These are phyloP conservation scores for Cryptococcus jaspeensis DNA, from an alignment of 1,284 basidiomycete genomes.

Conservation along the genomic window DNA sequence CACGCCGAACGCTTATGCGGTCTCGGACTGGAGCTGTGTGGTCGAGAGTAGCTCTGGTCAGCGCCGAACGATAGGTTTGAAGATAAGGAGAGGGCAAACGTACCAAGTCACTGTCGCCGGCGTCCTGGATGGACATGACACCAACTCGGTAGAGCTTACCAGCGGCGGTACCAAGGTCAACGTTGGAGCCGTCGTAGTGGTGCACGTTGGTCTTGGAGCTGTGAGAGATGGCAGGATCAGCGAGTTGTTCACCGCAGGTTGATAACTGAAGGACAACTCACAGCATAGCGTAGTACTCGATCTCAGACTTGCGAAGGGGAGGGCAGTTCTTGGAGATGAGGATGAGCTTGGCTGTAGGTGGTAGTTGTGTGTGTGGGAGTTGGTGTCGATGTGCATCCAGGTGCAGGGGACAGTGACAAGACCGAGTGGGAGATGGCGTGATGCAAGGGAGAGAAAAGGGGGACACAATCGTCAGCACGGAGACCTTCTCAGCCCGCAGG, in stretches of 20 bases:
- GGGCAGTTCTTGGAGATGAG: slow-evolving; percentile 99
- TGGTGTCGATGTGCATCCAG: slow-evolving; percentile 19
- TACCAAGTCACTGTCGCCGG: slow-evolving; percentile 92
- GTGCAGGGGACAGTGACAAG: slow-evolving; percentile 1
- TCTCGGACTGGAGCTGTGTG: slow-evolving; percentile 42
- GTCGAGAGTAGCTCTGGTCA: slow-evolving; percentile 2
- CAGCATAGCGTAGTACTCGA: slow-evolving; percentile 99
- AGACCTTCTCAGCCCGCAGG: slow-evolving; percentile 94
- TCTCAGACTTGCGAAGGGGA: slow-evolving; percentile 96
- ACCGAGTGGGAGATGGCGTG: neutral
- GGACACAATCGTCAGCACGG: slow-evolving; percentile 57
- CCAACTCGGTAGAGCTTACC: slow-evolving; percentile 99
- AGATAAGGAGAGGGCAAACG: slow-evolving; percentile 21
- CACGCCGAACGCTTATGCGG: slow-evolving; percentile 28
- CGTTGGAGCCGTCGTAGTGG: slow-evolving; percentile 96
- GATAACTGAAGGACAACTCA: slow-evolving; percentile 30
- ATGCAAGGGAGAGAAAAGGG: slow-evolving; percentile 7
- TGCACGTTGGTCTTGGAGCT: slow-evolving; percentile 91
- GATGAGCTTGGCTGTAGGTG: slow-evolving; percentile 83
- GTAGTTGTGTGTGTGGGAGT: neutral
- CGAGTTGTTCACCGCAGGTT: neutral
- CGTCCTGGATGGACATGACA: slow-evolving; percentile 96
- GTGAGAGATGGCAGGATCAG: neutral
- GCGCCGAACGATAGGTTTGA: neutral
- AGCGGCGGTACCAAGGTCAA: slow-evolving; percentile 96